Evolutionary conservation across 805 yeast genomes (phyloP).

Genomic region (Danielozyma ontarioensis): DNA sequence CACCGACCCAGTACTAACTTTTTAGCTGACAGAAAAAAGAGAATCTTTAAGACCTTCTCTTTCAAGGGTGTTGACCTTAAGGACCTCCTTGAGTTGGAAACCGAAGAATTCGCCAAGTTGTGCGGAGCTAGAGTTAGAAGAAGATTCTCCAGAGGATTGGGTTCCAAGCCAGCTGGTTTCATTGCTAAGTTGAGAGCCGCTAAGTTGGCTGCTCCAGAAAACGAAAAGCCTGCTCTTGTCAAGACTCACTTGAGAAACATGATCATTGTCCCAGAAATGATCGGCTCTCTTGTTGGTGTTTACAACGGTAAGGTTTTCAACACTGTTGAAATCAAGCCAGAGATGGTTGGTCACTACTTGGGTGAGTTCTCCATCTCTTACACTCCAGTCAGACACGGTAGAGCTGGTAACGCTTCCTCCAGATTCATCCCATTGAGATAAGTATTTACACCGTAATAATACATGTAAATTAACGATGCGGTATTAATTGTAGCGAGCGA

Average conservation of each 20-base stretch:
- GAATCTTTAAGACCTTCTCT: slow-evolving; percentile 93
- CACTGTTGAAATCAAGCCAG: slow-evolving; percentile 98
- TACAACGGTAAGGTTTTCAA: slow-evolving; percentile 99
- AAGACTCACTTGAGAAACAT: slow-evolving; percentile 99
- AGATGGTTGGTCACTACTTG: slow-evolving; percentile 99
- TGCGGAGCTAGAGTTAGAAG: slow-evolving; percentile 99
- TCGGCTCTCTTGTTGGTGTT: slow-evolving; percentile 96
- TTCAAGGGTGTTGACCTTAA: slow-evolving; percentile 98
- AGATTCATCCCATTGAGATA: slow-evolving; percentile 68
- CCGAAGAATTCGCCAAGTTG: slow-evolving; percentile 95
- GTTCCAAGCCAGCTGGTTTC: slow-evolving; percentile 91
- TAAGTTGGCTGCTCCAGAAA: slow-evolving; percentile 80
- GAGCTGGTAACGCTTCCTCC: slow-evolving; percentile 83
- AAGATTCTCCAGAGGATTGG: slow-evolving; percentile 98
- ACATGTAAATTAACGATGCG: too few species aligned
- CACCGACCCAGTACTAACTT: slow-evolving; percentile 18
- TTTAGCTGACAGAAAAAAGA: slow-evolving; percentile 68
- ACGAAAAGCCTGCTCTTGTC: slow-evolving; percentile 96
- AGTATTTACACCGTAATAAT: too few species aligned
- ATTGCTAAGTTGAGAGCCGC: slow-evolving; percentile 98
- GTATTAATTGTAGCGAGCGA: too few species aligned
- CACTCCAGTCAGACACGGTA: slow-evolving; percentile 99
- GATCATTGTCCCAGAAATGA: slow-evolving; percentile 99
- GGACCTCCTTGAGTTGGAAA: slow-evolving; percentile 87
- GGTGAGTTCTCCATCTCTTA: slow-evolving; percentile 99